These are phyloP conservation scores for Penicillium sp. DNA, from an alignment of 2,329 filamentous ascomycete species.

Conservation along the genomic window DNA sequence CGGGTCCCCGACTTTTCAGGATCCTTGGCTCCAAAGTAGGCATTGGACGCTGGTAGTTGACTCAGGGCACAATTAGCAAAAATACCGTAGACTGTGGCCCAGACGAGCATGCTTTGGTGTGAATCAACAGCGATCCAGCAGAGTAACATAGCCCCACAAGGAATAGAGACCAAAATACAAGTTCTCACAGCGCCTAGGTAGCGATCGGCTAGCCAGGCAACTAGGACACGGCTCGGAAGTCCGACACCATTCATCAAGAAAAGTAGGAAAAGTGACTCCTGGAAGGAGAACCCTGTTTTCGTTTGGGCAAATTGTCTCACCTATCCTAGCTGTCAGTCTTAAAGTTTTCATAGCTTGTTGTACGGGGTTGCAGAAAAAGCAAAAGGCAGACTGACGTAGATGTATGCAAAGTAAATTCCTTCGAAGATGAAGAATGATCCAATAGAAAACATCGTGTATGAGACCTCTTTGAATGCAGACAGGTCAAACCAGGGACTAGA, in stretches of 20 bases:
- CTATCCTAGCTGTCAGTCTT: not conserved
- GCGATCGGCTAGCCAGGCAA: slow-evolving; percentile 2
- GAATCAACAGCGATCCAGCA: slow-evolving; percentile 6
- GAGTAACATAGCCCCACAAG: not conserved
- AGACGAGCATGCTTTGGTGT: not conserved
- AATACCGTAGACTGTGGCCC: slow-evolving; percentile 3
- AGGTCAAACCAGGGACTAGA: not conserved
- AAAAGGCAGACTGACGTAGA: not conserved
- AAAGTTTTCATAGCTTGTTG: not conserved
- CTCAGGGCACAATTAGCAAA: slow-evolving; percentile 4
- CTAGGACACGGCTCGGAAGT: not conserved
- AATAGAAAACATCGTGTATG: slow-evolving; percentile 6
- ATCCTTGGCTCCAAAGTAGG: slow-evolving; percentile 38
- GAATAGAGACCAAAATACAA: not conserved
- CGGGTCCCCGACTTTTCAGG: slow-evolving; percentile 51
- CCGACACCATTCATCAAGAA: slow-evolving; percentile 7
- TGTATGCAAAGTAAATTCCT: slow-evolving; percentile 7
- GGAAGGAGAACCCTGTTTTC: slow-evolving; percentile 1
- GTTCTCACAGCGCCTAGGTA: slow-evolving; percentile 1
- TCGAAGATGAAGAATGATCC: slow-evolving; percentile 2
- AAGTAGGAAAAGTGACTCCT: slow-evolving; percentile 5
- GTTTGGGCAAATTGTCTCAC: slow-evolving; percentile 6
- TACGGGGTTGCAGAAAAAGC: not conserved
- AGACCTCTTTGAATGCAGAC: slow-evolving; percentile 1
- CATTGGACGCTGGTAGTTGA: slow-evolving; percentile 5